phyloP scores from a whole-genome alignment of 2,329 filamentous ascomycete genomes.

The Dendrostoma leiphaemia region DNA sequence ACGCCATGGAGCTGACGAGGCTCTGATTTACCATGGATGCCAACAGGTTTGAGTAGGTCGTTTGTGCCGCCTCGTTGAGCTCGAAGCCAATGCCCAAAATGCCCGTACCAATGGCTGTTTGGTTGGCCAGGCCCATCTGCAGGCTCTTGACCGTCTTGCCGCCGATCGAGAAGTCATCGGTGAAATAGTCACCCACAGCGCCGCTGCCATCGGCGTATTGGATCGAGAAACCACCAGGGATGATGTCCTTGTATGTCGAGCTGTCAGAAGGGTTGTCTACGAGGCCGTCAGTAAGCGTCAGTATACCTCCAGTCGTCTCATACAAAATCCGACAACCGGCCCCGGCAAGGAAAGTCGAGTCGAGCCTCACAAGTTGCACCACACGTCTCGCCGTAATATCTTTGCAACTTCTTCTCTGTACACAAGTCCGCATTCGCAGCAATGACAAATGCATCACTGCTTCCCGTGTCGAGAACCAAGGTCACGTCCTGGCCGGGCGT shows the following conservation, averaged over 20 bases:
- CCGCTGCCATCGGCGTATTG: conserved; percentile 57
- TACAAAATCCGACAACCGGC: no score
- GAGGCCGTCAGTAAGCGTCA: not conserved
- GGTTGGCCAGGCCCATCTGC: conserved; percentile 53
- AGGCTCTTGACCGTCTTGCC: conserved; percentile 47
- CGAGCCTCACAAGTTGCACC: conserved; percentile 39
- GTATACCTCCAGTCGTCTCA: no score
- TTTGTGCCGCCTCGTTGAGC: conserved; percentile 43
- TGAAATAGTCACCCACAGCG: conserved; percentile 56
- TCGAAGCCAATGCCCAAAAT: conserved; percentile 60
- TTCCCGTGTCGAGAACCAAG: conserved; percentile 61
- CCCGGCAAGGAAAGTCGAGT: no score
- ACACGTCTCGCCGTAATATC: conserved; percentile 32
- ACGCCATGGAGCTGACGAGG: conserved; percentile 61
- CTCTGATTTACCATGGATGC: conserved; percentile 62
- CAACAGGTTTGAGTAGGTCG: conserved; percentile 57
- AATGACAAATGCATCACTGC: conserved; percentile 61
- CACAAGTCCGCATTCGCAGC: conserved; percentile 37
- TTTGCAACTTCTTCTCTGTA: conserved; percentile 33
- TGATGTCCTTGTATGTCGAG: conserved; percentile 45
- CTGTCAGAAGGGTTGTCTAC: conserved; percentile 43
- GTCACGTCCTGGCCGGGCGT: conserved; percentile 54
- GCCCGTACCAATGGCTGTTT: conserved; percentile 49
- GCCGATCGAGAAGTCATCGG: conserved; percentile 53
- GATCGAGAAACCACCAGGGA: conserved; percentile 51